Percentiles rank a stretch among this genome's conserved stretches.
These are phyloP conservation scores for Tieghemiomyces parasiticus DNA, from an alignment of 192 early-diverging fungal species.

Conservation along the genomic window DNA sequence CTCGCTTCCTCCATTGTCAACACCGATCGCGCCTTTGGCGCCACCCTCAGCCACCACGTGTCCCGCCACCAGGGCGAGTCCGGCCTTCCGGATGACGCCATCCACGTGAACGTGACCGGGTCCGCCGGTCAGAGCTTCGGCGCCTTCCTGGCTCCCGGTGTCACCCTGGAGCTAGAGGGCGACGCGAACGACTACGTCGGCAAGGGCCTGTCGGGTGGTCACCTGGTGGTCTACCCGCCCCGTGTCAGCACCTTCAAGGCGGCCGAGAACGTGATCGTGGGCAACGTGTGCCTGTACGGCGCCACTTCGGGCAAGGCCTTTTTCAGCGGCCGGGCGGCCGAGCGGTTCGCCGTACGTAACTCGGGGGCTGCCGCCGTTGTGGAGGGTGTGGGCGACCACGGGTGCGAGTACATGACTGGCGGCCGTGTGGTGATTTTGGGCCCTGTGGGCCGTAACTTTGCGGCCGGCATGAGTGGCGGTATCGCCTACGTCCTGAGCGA, in stretches of 20 bases:
- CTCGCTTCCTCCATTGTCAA: slow-evolving; percentile 62
- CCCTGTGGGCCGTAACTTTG: slow-evolving; percentile 88
- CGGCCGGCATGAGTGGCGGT: slow-evolving; percentile 97
- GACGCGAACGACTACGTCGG: slow-evolving; percentile 99
- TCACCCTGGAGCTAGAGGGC: slow-evolving; percentile 86
- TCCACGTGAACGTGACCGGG: slow-evolving; percentile 72
- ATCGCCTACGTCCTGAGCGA: slow-evolving; percentile 92
- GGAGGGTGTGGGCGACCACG: slow-evolving; percentile 96
- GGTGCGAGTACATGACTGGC: slow-evolving; percentile 99
- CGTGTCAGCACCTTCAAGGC: slow-evolving; percentile 60
- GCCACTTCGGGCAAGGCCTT: slow-evolving; percentile 86
- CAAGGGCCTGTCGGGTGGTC: slow-evolving; percentile 93
- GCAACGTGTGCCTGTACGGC: slow-evolving; percentile 96
- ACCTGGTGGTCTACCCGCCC: slow-evolving; percentile 79
- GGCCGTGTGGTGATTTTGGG: slow-evolving; percentile 86
- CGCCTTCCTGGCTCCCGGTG: slow-evolving; percentile 82
- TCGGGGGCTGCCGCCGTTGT: slow-evolving; percentile 92
- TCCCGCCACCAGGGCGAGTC: slow-evolving; percentile 58
- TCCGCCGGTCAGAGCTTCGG: slow-evolving; percentile 95
- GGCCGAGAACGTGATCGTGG: slow-evolving; percentile 84
- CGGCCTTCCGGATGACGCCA: slow-evolving; percentile 76
- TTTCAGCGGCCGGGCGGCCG: slow-evolving; percentile 87
- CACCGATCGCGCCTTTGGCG: slow-evolving; percentile 89
- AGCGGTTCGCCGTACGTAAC: slow-evolving; percentile 96
- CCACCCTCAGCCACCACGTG: slow-evolving; percentile 83